Evolutionary conservation across 805 yeast genomes (phyloP).

Genomic region (Metschnikowia hibisci): DNA sequence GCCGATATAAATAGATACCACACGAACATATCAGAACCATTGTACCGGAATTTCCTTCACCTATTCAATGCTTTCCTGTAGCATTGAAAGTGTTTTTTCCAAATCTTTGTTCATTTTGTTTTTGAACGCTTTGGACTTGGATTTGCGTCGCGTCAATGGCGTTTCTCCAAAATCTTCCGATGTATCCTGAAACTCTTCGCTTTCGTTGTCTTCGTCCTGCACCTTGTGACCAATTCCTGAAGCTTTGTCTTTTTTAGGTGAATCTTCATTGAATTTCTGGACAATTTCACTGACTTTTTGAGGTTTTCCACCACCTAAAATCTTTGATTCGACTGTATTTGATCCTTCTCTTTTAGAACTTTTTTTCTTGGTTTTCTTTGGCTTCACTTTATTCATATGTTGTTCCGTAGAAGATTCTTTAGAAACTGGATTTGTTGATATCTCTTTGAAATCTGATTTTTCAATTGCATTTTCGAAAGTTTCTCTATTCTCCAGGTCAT

Average conservation of each 20-base stretch:
- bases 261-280: neutral
- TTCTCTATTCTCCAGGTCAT: no score
- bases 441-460: no score
- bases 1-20: no score
- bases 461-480: no score
- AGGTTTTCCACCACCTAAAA: neutral
- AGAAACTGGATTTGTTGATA: no score
- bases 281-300: neutral
- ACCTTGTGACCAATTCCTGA: neutral
- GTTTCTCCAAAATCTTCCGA: constrained; percentile 9
- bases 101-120: constrained; percentile 31
- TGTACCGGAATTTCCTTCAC: neutral
- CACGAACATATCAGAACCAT: no score
- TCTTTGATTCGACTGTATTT: no score
- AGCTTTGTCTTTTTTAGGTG: neutral
- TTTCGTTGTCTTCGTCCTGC: neutral
- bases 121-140: constrained; percentile 34
- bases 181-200: constrained; percentile 21
- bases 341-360: neutral
- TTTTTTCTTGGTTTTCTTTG: neutral
- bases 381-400: no score
- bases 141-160: constrained; percentile 23
- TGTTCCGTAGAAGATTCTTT: no score
- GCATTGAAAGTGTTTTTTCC: constrained; percentile 37
- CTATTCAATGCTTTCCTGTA: constrained; percentile 32